Base-by-base conservation (phyloP, 768 basidiomycete genomes). In the Amanita polypyramis region DNA sequence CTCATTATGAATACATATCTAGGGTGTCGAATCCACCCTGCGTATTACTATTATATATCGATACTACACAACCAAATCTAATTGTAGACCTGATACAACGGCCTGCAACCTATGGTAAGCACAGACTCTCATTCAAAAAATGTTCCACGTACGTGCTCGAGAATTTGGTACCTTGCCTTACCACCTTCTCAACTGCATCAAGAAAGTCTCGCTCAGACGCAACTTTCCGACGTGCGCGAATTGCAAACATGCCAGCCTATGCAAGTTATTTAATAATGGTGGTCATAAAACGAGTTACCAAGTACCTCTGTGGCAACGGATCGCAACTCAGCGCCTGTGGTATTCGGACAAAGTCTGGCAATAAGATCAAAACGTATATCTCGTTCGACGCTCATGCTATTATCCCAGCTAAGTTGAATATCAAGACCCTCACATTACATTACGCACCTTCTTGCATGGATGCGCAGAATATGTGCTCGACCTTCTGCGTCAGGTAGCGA, bases 181-280 rank as follows among this genome's bases (percentile, higher is more conserved):
- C 92, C 50, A 99, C 96, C 69, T 98, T 98, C 73, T 99, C 96
- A 2, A 99, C 95, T 9, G 93, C 87, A 54, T 96, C 93, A 62
- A 99, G 69, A 70, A 97, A 99, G 66, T 99, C 96, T 47, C 91
- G 84, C 62, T 99, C 96, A 4, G 92, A 92, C 0, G 94, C 93
- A 1, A 98, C 92, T 65, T 98, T 98, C 65, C 96, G 75, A 56
- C 96, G 75, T 38, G 91, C 88, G 51, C 96, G 86, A 60, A 99
- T 99, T 1, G 96, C 95, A 67, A 95, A 99, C 96, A 99, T 98
- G n/a, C 96, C 96, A 41, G 96, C 96, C 85, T 89, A 53, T n/a
- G 34, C 15, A 43, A n/a, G 34, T 42, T 32, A 11, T 20, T 51
- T 20, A 56, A 32, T 35, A 47, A n/a, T 43, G 23, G 20, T n/a